These are phyloP conservation scores for Aristolochia californica DNA, from an alignment of 164 flowering plant genomes.

Conservation along the genomic window DNA sequence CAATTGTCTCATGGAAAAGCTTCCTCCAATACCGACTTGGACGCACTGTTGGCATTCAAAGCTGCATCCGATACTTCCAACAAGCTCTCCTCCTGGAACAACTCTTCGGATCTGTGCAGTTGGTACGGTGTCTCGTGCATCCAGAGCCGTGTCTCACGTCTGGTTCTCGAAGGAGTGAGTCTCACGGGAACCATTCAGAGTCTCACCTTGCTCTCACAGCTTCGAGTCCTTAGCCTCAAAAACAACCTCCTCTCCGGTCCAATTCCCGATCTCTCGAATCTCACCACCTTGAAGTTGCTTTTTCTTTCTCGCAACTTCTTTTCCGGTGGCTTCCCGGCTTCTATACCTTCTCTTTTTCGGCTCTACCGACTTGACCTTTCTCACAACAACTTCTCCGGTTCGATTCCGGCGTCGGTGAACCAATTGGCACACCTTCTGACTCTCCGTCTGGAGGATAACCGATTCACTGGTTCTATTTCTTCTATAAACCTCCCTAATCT, in stretches of 20 bases:
- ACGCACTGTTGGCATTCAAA: constrained; percentile 55
- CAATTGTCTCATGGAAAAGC: too few species aligned
- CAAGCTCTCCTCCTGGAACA: constrained; percentile 47
- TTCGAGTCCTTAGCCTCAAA: constrained; percentile 61
- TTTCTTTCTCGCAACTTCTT: constrained; percentile 56
- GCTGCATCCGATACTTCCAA: constrained; percentile 29
- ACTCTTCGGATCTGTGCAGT: constrained; percentile 27
- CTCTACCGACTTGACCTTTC: constrained; percentile 80
- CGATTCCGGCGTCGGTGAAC: constrained; percentile 38
- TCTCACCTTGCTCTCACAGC: constrained; percentile 36
- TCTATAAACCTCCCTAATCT: constrained; percentile 30
- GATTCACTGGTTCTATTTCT: constrained; percentile 44
- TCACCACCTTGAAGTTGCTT: constrained; percentile 49
- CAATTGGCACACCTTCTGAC: constrained; percentile 50
- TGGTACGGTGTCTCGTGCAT: constrained; percentile 64
- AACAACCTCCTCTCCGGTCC: constrained; percentile 40
- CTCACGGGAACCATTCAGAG: constrained; percentile 33
- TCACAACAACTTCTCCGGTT: constrained; percentile 50
- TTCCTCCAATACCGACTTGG: constrained; percentile 31
- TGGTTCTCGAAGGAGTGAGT: constrained; percentile 55
- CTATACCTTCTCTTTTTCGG: constrained; percentile 26
- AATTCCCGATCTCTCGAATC: constrained; percentile 52
- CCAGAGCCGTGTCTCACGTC: constrained; percentile 44
- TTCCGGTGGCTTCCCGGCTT: constrained; percentile 45
- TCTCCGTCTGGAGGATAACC: constrained; percentile 56